phyloP scores from a whole-genome alignment of 441 rosid genomes.

The Daphne laureola region DNA sequence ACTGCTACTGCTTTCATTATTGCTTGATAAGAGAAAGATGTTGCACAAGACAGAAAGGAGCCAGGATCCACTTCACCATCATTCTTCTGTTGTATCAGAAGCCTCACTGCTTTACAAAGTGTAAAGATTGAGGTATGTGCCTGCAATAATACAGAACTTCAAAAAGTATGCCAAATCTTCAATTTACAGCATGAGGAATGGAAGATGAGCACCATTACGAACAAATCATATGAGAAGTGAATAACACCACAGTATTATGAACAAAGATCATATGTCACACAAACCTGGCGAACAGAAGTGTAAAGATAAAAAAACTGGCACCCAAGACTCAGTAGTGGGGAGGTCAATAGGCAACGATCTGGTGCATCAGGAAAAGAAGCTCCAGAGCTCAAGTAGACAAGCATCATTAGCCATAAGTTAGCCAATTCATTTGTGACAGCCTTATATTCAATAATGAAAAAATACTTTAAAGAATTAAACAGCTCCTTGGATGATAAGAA shows the following conservation, averaged over 20 bases:
- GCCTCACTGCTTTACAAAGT: conserved; percentile 76
- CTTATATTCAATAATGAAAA: conserved; percentile 78
- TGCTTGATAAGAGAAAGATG: conserved; percentile 23
- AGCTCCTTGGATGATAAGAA: conserved; percentile 43
- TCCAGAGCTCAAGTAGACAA: conserved; percentile 49
- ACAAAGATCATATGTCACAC: conserved; percentile 19
- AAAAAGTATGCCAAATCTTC: conserved; percentile 10
- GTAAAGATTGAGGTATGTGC: conserved; percentile 55
- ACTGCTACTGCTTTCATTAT: conserved; percentile 41
- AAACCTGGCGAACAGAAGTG: conserved; percentile 92
- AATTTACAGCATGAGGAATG: conserved; percentile 1
- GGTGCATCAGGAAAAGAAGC: conserved; percentile 29
- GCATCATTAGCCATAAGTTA: conserved; percentile 56
- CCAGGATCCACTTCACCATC: conserved; percentile 22
- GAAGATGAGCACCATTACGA: conserved; percentile 2
- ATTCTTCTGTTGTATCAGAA: conserved; percentile 23
- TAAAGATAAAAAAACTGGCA: conserved; percentile 73
- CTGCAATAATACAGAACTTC: conserved; percentile 34
- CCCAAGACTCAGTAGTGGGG: conserved; percentile 44
- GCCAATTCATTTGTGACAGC: conserved; percentile 62
- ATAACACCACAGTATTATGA: neutral
- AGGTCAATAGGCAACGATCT: conserved; percentile 30
- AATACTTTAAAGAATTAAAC: conserved; percentile 41
- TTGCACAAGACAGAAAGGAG: conserved; percentile 15
- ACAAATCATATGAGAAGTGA: conserved; percentile 4